Evolutionary conservation across 495 filamentous ascomycete species (phyloP).

Genomic region (Talaromyces wortmannii): DNA sequence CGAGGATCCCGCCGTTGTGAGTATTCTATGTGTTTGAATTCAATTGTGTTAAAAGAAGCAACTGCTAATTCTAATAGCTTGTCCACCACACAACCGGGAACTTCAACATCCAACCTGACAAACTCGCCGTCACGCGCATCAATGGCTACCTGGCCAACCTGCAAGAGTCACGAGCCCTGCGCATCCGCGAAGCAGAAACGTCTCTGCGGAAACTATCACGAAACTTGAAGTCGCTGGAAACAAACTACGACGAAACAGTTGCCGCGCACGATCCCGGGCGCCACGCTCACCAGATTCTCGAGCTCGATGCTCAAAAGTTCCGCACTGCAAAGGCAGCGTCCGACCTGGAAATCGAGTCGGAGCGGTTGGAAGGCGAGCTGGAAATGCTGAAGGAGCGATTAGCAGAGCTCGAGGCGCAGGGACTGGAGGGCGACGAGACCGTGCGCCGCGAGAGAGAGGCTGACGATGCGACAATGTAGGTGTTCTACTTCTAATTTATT

Average conservation of each 20-base stretch:
- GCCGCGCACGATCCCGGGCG: slow-evolving; percentile 62
- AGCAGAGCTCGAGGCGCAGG: slow-evolving; percentile 80
- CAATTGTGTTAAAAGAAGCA: too few species aligned
- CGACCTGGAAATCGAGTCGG: slow-evolving; percentile 87
- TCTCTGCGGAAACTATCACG: slow-evolving; percentile 70
- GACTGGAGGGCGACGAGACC: slow-evolving; percentile 51
- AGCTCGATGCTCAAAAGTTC: slow-evolving; percentile 90
- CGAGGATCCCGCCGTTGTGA: slow-evolving; percentile 82
- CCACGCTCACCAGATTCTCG: slow-evolving; percentile 74
- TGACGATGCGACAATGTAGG: slow-evolving; percentile 50
- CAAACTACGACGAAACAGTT: slow-evolving; percentile 65
- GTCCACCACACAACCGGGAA: slow-evolving; percentile 85
- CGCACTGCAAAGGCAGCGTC: slow-evolving; percentile 80
- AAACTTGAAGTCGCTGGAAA: slow-evolving; percentile 56
- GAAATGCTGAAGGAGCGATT: slow-evolving; percentile 67
- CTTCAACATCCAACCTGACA: slow-evolving; percentile 91
- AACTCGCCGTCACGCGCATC: slow-evolving; percentile 77
- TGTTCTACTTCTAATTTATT: background rate
- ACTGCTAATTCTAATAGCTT: slow-evolving; percentile 47
- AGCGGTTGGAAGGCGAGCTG: slow-evolving; percentile 76
- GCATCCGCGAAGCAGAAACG: slow-evolving; percentile 63
- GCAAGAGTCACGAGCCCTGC: slow-evolving; percentile 68
- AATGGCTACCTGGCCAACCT: slow-evolving; percentile 74
- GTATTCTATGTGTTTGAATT: slow-evolving; percentile 10
- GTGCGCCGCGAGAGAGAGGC: slow-evolving; percentile 53